Conservation (phyloP, 306 rosid species). For the Quercus cerris region DNA sequence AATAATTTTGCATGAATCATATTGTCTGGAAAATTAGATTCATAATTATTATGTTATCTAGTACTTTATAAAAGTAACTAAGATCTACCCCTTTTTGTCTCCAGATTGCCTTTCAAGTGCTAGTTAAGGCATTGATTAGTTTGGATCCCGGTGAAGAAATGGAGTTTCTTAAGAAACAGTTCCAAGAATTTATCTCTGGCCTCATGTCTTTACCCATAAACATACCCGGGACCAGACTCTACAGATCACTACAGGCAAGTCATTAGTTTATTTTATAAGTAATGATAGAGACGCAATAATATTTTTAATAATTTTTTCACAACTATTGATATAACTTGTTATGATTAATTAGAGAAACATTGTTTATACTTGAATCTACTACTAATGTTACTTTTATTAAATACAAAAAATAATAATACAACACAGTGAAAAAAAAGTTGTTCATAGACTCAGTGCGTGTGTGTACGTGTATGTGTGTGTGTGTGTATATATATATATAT, state of each 20-base stretch:
- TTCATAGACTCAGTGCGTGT: too few species aligned
- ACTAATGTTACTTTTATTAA: neutral
- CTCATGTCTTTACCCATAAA: slow-evolving; percentile 88
- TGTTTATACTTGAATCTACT: neutral
- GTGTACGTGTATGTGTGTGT: too few species aligned
- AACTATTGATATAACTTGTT: too few species aligned
- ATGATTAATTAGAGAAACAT: too few species aligned
- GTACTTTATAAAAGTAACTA: slow-evolving; percentile 39
- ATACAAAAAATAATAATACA: too few species aligned
- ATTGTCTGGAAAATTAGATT: slow-evolving; percentile 41
- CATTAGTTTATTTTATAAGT: neutral
- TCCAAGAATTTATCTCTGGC: slow-evolving; percentile 87
- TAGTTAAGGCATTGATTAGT: slow-evolving; percentile 80
- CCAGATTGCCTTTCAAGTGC: slow-evolving; percentile 90
- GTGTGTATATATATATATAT: neutral
- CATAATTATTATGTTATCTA: slow-evolving; percentile 28
- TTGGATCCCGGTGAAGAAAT: slow-evolving; percentile 78
- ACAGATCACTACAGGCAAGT: slow-evolving; percentile 82
- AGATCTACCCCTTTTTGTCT: slow-evolving; percentile 29
- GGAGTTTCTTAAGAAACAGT: slow-evolving; percentile 73
- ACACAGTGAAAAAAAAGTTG: too few species aligned
- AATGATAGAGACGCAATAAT: too few species aligned
- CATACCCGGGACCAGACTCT: slow-evolving; percentile 80
- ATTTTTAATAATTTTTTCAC: too few species aligned
- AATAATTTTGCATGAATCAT: slow-evolving; percentile 52